Base-by-base conservation (phyloP, 176 grass and related monocot species). In the Themeda triandra region DNA sequence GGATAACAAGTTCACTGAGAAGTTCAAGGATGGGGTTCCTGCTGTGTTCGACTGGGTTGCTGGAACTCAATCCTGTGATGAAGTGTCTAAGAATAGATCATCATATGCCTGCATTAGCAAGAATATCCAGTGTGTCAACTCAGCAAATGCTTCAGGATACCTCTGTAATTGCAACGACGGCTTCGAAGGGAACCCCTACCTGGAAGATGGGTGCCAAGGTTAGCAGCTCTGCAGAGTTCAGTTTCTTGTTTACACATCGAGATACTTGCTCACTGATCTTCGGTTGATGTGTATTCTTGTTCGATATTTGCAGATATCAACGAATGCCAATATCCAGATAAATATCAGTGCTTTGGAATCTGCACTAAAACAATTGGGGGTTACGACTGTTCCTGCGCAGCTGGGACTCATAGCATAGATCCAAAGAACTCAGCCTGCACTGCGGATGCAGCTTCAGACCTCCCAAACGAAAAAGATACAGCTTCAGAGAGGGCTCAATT, bases 1-100 rank as follows among this genome's bases (percentile, higher is more conserved):
- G 76, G 87, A 6, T 41, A 27, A 45, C 23, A 84, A 79, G 28
- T 37, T 88, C 0, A 37, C 14, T 17, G 81, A 84, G 0, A 84
- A 74, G 75, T 88, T 28, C n/a, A 72, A 65, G 30, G 24, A 78
- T 40, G 86, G 73, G 25, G 87, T 88, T 13, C 75, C 87, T n/a
- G 1, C 81, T 67, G 21, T 84, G 31, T 24, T 88, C 36, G 87
- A 88, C 35, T 88, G 87, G 87, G 87, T 88, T 79, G 87, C 28
- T 58, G 87, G 45, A 35, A 11, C 9, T 14, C 21, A 56, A 79
- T 29, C 69, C 6, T 88, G 81, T 36, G 25, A 73, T 27, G 35
- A 88, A 73, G 81, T 67, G 0, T 4, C 11, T 2, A 84, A 80
- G 81, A 88, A 84, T 27, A 40, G 8, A 60, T 58, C 81, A 45